These are phyloP conservation scores for Paraphoma chrysanthemicola DNA, from an alignment of 2,329 filamentous ascomycete species.

Conservation along the genomic window DNA sequence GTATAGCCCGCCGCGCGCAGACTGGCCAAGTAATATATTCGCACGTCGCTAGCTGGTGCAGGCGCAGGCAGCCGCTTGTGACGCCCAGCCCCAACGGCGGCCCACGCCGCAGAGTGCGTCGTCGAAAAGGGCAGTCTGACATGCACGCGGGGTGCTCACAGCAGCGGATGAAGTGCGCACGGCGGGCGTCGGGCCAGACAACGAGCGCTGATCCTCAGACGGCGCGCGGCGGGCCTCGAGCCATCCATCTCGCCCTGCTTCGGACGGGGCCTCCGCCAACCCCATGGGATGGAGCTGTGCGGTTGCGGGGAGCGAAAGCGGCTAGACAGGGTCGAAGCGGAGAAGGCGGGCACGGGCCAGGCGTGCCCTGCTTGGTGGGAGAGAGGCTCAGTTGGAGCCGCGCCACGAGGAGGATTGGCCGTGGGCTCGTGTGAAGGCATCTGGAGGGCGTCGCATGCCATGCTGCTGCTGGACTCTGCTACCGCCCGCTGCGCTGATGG, in stretches of 20 bases:
- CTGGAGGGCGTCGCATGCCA: background rate
- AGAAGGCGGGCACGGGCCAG: constrained; percentile 5
- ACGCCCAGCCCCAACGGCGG: constrained; percentile 8
- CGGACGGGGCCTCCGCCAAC: constrained; percentile 8
- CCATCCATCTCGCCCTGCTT: background rate
- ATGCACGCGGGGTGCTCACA: background rate
- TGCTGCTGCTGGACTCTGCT: background rate
- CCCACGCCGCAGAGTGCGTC: constrained; percentile 5
- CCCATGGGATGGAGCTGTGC: constrained; percentile 10
- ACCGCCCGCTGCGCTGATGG: background rate
- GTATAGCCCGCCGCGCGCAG: constrained; percentile 2
- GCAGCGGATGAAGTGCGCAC: background rate
- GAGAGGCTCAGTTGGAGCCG: constrained; percentile 24
- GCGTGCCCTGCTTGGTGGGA: constrained; percentile 15
- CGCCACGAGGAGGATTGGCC: constrained; percentile 8
- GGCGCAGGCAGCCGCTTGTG: constrained; percentile 5
- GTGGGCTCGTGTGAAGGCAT: constrained; percentile 3
- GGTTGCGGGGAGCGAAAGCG: background rate
- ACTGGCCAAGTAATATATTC: constrained; percentile 16
- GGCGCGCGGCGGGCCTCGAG: background rate
- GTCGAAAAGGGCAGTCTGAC: background rate
- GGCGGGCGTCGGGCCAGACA: constrained; percentile 1
- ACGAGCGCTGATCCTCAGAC: background rate
- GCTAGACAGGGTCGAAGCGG: constrained; percentile 7
- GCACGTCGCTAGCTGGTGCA: constrained; percentile 4